Conservation (phyloP, 75 land plant species). For the Cupressus sempervirens region DNA sequence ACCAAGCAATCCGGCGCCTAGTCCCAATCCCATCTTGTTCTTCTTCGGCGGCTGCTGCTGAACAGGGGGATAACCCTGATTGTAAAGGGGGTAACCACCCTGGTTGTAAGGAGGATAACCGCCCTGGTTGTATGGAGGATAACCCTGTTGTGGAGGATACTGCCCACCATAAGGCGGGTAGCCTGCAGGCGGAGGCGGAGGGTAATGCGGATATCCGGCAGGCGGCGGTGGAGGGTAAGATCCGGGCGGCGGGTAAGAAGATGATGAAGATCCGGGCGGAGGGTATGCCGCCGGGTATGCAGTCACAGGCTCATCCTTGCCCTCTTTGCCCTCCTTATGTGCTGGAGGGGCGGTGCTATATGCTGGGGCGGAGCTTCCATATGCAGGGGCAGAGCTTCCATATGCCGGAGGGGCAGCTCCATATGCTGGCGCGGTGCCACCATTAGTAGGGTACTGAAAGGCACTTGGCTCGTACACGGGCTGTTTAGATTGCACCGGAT, state of each 20-base stretch:
- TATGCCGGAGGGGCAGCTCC: not conserved
- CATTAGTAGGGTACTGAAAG: no score
- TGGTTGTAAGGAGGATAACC: constrained; percentile 12
- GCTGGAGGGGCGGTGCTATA: not conserved
- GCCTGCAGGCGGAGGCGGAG: not conserved
- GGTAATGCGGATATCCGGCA: not conserved
- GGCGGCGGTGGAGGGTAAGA: constrained; percentile 16
- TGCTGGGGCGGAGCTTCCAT: no score
- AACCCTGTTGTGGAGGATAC: constrained; percentile 7
- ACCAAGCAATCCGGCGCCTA: constrained; percentile 33
- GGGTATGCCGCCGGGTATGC: constrained; percentile 12
- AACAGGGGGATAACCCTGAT: not conserved
- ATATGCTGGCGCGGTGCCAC: no score
- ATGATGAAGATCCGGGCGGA: not conserved
- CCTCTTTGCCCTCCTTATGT: not conserved
- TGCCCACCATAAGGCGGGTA: not conserved
- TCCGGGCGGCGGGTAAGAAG: not conserved
- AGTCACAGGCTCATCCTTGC: constrained; percentile 10
- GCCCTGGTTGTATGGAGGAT: constrained; percentile 10
- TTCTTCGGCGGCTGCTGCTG: constrained; percentile 18
- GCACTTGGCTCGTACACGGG: no score
- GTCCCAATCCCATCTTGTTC: constrained; percentile 30
- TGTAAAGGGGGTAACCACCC: not conserved
- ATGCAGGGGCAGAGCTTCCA: no score
- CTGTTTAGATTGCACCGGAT: not conserved